Percentiles rank a stretch among this genome's conserved stretches.
These are phyloP conservation scores for Penicillium decumbens DNA, from an alignment of 2,329 filamentous ascomycete species.

Conservation along the genomic window DNA sequence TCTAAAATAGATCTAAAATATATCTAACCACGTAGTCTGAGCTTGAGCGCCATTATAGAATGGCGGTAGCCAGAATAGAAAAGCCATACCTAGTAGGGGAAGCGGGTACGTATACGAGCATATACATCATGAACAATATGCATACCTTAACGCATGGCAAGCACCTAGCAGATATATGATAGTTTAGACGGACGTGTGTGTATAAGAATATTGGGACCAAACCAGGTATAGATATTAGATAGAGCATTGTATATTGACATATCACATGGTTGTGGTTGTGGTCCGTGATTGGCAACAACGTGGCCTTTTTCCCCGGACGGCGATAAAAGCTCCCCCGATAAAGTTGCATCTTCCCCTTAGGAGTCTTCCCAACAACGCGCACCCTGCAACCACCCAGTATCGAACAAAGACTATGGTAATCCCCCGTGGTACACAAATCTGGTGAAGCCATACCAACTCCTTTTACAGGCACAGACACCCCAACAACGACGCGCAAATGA, in stretches of 20 bases:
- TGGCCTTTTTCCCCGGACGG: neutral
- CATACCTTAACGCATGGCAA: no score
- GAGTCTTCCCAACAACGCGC: neutral
- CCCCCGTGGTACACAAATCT: neutral
- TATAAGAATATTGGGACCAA: neutral
- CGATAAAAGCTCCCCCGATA: neutral
- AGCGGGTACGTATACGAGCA: no score
- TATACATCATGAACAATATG: no score
- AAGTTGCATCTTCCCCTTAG: neutral
- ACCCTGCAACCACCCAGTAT: neutral
- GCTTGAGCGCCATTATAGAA: no score
- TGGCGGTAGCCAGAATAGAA: no score
- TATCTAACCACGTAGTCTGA: no score
- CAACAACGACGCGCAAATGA: slow-evolving; percentile 62
- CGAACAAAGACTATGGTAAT: neutral
- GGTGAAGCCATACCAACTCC: neutral
- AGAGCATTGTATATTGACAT: neutral
- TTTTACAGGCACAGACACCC: slow-evolving; percentile 56
- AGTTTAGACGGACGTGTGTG: neutral
- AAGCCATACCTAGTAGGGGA: no score
- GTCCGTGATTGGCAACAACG: neutral
- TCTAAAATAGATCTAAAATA: no score
- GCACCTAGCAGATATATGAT: no score
- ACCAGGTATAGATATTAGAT: no score
- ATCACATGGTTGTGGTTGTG: neutral